These are phyloP conservation scores for Saturnispora ahearnii DNA, from an alignment of 805 yeast species.

Conservation along the genomic window DNA sequence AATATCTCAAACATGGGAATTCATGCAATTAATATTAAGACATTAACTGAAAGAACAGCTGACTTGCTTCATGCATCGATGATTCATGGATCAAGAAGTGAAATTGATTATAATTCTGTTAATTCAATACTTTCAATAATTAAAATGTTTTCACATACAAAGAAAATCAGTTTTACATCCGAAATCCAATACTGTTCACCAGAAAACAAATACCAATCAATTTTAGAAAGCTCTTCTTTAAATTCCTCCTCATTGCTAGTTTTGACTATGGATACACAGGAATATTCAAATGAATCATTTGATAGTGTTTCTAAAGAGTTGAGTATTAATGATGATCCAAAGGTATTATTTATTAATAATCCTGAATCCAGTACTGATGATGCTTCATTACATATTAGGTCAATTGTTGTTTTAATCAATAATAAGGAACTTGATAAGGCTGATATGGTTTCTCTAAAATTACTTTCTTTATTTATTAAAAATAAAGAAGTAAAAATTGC, in stretches of 20 bases:
- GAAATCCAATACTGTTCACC: slow-evolving; percentile 26
- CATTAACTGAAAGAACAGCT: slow-evolving; percentile 58
- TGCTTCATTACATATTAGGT: slow-evolving; percentile 2
- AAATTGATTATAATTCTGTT: slow-evolving; percentile 23
- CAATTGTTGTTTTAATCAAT: slow-evolving; percentile 18
- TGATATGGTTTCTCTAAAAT: slow-evolving; percentile 20
- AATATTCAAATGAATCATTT: slow-evolving; percentile 13
- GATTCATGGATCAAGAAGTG: slow-evolving; percentile 16
- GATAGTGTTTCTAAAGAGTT: slow-evolving; percentile 13
- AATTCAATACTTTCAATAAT: slow-evolving; percentile 30
- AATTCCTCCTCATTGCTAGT: slow-evolving; percentile 19
- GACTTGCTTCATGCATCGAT: slow-evolving; percentile 59
- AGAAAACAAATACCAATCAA: slow-evolving; percentile 19
- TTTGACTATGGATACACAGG: slow-evolving; percentile 18
- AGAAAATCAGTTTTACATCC: slow-evolving; percentile 24
- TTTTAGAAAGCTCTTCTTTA: slow-evolving; percentile 16
- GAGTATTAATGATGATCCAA: slow-evolving; percentile 9
- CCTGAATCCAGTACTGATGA: slow-evolving; percentile 14
- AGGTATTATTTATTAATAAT: slow-evolving; percentile 23
- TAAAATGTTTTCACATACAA: slow-evolving; percentile 26
- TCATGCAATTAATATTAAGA: slow-evolving; percentile 47
- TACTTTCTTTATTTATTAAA: slow-evolving; percentile 19
- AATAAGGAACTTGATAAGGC: slow-evolving; percentile 12
- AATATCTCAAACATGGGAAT: slow-evolving; percentile 25
- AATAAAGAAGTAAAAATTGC: slow-evolving; percentile 14